phyloP scores from a whole-genome alignment of 164 flowering plant genomes.

The Magnolia kwangsiensis region DNA sequence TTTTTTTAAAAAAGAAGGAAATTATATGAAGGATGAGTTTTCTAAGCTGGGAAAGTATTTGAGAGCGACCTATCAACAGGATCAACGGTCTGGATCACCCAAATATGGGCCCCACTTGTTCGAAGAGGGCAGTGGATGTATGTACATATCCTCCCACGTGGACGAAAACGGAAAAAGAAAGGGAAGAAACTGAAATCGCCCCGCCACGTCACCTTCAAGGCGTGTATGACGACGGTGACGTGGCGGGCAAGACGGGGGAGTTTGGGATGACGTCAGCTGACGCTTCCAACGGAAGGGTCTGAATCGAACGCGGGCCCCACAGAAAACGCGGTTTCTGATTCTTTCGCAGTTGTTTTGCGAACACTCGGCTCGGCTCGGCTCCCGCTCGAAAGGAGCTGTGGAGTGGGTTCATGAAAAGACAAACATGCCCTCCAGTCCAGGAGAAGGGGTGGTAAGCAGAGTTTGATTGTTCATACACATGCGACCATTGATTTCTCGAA shows the following conservation, averaged over 20 bases:
- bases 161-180: background rate
- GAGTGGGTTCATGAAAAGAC: too few relatives aligned
- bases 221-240: background rate
- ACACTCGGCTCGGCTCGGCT: background rate
- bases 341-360: background rate
- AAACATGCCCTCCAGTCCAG: too few relatives aligned
- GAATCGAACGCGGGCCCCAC: background rate
- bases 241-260: background rate
- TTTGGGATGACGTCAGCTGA: slow-evolving; percentile 9
- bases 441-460: too few relatives aligned
- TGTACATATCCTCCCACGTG: background rate
- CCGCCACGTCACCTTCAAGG: slow-evolving; percentile 5
- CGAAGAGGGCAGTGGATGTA: background rate
- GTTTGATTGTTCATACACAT: too few relatives aligned
- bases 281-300: slow-evolving; percentile 1
- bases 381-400: background rate
- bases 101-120: background rate
- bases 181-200: background rate
- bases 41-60: background rate
- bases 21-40: background rate
- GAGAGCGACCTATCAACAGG: background rate
- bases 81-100: too few relatives aligned
- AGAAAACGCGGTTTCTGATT: background rate
- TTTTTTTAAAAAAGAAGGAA: background rate
- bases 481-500: too few relatives aligned